A percentile compares a stretch with the other conserved stretches of the same genome.
Evolutionary conservation across 345 rosid species (phyloP).

Genomic region (Rhodamnia rubescens): DNA sequence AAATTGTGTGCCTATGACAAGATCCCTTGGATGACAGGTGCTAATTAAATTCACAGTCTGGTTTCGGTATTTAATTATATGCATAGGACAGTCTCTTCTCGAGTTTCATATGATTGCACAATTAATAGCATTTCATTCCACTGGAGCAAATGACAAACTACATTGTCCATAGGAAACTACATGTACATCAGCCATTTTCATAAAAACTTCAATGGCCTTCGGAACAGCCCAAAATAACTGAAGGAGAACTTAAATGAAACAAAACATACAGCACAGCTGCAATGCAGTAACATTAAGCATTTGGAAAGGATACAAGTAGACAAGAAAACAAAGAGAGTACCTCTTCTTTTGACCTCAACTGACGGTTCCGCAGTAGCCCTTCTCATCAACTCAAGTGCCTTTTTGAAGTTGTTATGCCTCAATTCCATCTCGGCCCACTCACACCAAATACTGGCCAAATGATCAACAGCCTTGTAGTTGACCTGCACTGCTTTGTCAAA

Average conservation of each 20-base stretch:
- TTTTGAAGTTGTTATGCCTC: conserved; percentile 73
- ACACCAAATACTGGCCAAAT: conserved; percentile 91
- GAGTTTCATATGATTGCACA: neutral
- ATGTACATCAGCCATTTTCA: neutral
- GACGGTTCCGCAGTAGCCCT: conserved; percentile 96
- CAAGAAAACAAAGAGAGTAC: conserved; percentile 12
- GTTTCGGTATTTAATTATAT: too few relatives aligned
- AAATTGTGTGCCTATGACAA: neutral
- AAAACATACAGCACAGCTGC: neutral
- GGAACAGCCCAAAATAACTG: neutral
- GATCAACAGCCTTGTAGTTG: conserved; percentile 79
- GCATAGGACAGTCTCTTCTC: neutral
- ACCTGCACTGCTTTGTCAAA: conserved; percentile 96
- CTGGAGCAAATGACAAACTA: neutral
- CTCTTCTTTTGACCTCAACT: conserved; percentile 87
- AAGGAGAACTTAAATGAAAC: neutral
- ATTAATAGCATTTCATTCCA: neutral
- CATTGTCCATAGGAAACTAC: neutral
- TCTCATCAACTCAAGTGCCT: conserved; percentile 83
- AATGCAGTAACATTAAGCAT: neutral
- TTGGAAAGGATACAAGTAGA: neutral
- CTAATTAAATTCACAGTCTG: neutral
- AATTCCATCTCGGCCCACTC: conserved; percentile 99
- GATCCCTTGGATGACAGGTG: neutral
- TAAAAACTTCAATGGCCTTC: neutral